Base-by-base conservation (phyloP, 257 asterid genomes). In the Linaria vulgaris region DNA sequence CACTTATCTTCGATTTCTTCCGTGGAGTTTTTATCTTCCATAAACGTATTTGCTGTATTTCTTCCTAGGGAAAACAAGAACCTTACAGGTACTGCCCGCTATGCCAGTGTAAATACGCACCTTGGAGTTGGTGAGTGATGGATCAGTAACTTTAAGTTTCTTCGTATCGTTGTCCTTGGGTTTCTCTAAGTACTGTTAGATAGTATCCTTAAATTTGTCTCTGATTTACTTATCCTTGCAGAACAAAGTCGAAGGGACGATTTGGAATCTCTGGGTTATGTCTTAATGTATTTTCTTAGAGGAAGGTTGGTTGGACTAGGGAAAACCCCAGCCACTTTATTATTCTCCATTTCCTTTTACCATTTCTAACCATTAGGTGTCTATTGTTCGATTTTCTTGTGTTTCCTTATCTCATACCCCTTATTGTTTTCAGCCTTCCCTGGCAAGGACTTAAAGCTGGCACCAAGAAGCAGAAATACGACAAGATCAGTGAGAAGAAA, bases 221-320 rank as follows among this genome's bases (percentile, higher is more conserved):
- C 22, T 46, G 20, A 46, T 59, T 78, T 61, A 51, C 53, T 34
- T 44, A 66, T 68, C 56, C 59, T 44, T 68, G 41, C 41, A 86
- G 95, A 86, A 76, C 95, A 89, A 86, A 86, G 95, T 73, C 83
- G 94, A 63, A 79, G 94, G 76, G 95, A 84, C 82, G 94, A 89
- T 77, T 74, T 89, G 69, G 97, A 89, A 77, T 86, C 97, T 51
- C 95, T 89, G 22, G 97, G 94, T 66, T 86, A 80, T 64, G 95
- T 89, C 74, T 82, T 89, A 51, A 89, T 89, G 97, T 89, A 89
- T 76, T 89, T 89, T 75, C 82, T 89, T 71, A 80, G 88, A 69
- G 97, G 97, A 71, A 89, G 95, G 95, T 86, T 17, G 31, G 68
- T 39, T 34, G 41, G 41, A 34, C 41, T 4, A 4, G 41, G 5